Evolutionary conservation across 2,329 filamentous ascomycete species (phyloP).

Genomic region (Hypoxylon sp.): DNA sequence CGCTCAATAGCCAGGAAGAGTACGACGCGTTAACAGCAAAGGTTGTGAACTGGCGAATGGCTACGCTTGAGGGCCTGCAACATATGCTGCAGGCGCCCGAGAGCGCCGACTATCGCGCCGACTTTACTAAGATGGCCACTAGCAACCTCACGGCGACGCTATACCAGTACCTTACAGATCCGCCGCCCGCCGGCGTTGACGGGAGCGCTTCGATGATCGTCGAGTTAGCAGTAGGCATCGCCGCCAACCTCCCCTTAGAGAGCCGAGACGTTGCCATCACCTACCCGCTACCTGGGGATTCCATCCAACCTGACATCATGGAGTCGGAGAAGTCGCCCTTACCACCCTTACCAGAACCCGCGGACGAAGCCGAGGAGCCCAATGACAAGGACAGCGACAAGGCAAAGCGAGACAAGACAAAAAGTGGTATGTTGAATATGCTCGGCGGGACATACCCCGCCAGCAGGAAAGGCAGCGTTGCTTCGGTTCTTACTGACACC

Average conservation of each 20-base stretch:
- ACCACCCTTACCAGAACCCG: constrained; percentile 65
- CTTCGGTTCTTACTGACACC: constrained; percentile 58
- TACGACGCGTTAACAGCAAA: constrained; percentile 88
- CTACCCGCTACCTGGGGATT: constrained; percentile 83
- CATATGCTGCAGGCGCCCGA: constrained; percentile 75
- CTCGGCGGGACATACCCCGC: constrained; percentile 48
- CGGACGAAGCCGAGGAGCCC: constrained; percentile 55
- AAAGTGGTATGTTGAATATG: constrained; percentile 61
- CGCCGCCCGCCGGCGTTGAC: constrained; percentile 83
- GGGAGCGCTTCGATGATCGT: constrained; percentile 93
- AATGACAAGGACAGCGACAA: constrained; percentile 57
- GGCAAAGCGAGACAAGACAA: constrained; percentile 58
- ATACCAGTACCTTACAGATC: constrained; percentile 79
- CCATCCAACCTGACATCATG: constrained; percentile 81
- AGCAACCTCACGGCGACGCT: constrained; percentile 76
- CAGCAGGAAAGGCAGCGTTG: constrained; percentile 53
- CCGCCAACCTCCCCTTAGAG: constrained; percentile 87
- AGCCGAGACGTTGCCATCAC: constrained; percentile 89
- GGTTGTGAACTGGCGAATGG: constrained; percentile 91
- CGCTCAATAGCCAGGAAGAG: constrained; percentile 83
- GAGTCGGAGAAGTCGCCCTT: constrained; percentile 82
- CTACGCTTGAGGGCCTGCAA: constrained; percentile 90
- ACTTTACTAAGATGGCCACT: constrained; percentile 78
- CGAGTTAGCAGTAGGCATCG: constrained; percentile 87
- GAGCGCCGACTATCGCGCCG: constrained; percentile 73